Percentiles rank a stretch among this genome's conserved stretches.
These are phyloP conservation scores for Eimeria sp. DNA, from an alignment of 169 alveolate genomes.

Conservation along the genomic window DNA sequence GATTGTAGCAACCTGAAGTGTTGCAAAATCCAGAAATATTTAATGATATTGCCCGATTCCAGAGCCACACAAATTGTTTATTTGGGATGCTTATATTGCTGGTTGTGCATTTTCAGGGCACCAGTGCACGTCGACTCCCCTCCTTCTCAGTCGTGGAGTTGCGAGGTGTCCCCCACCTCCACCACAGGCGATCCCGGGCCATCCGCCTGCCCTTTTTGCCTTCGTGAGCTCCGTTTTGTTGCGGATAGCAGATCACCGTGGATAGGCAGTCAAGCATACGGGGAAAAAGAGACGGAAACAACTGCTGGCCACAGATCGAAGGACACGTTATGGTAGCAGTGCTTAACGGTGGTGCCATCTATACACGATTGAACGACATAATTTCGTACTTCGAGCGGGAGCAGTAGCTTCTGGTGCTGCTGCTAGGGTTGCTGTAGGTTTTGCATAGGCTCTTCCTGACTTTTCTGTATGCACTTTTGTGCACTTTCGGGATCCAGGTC, in stretches of 20 bases:
- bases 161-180: slow-evolving; percentile 67
- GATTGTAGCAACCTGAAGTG: background rate
- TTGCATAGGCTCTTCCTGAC: too few species aligned
- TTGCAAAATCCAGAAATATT: background rate
- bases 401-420: background rate
- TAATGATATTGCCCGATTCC: background rate
- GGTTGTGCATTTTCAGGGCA: slow-evolving; percentile 43
- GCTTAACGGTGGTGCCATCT: background rate
- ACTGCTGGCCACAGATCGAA: background rate
- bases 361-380: background rate
- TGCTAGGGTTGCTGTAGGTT: background rate
- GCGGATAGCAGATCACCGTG: background rate
- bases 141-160: slow-evolving; percentile 70
- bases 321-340: background rate
- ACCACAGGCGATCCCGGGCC: slow-evolving; percentile 66
- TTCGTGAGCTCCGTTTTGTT: slow-evolving; percentile 7
- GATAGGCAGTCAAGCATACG: background rate
- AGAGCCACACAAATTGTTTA: background rate
- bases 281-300: background rate
- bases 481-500: slow-evolving; percentile 23
- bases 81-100: background rate
- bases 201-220: slow-evolving; percentile 67
- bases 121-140: slow-evolving; percentile 62
- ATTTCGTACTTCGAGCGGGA: background rate
- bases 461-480: background rate